These are phyloP conservation scores for Fusarium annulatum DNA, from an alignment of 2,329 filamentous ascomycete species.

Conservation along the genomic window DNA sequence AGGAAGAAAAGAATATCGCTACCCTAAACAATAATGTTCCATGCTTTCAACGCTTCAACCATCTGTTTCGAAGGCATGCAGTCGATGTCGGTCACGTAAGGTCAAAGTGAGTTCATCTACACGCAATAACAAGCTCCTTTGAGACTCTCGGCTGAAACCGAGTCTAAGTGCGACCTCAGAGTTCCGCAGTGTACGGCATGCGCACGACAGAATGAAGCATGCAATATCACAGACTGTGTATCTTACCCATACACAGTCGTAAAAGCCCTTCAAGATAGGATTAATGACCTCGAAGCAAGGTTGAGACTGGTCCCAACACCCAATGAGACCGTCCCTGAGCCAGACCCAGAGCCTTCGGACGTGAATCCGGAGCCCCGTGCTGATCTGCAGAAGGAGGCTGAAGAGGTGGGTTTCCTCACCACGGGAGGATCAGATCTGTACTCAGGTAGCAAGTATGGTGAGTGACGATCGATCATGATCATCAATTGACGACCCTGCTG, in stretches of 20 bases:
- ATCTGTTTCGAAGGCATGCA: background rate
- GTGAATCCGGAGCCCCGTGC: background rate
- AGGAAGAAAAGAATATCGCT: rapidly evolving
- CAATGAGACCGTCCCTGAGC: background rate
- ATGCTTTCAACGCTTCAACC: background rate
- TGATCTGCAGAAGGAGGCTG: constrained; percentile 2
- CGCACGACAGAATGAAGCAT: background rate
- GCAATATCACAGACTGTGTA: background rate
- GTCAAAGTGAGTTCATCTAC: background rate
- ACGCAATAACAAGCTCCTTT: rapidly evolving
- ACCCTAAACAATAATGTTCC: background rate
- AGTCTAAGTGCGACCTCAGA: background rate
- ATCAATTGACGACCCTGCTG: background rate
- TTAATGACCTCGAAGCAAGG: constrained; percentile 1
- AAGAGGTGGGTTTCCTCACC: background rate
- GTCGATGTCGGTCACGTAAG: background rate
- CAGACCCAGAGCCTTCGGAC: background rate
- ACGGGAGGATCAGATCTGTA: constrained; percentile 3
- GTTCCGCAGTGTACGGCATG: constrained; percentile 5
- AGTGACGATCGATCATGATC: background rate
- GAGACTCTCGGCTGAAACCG: background rate
- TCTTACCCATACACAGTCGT: background rate
- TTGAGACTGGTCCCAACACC: background rate
- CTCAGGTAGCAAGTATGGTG: constrained; percentile 2
- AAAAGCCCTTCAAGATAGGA: background rate